phyloP scores from a whole-genome alignment of 2,329 filamentous ascomycete genomes.

The Botryotinia convoluta region DNA sequence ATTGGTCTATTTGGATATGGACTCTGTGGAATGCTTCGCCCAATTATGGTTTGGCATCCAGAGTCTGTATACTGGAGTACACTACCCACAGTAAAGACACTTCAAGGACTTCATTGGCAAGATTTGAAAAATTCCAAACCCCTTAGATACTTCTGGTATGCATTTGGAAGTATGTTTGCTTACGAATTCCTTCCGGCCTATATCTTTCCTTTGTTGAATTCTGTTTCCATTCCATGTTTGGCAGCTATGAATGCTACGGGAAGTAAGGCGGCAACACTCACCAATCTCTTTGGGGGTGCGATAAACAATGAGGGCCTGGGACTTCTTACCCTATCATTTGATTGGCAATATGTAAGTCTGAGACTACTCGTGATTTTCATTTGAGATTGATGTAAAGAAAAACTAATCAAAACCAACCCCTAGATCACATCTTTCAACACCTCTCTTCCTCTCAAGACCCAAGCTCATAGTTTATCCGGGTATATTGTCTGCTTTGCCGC shows the following conservation, averaged over 20 bases:
- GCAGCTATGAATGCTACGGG: conserved; percentile 39
- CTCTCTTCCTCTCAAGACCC: conserved; percentile 51
- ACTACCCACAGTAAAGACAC: conserved; percentile 41
- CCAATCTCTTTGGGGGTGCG: conserved; percentile 49
- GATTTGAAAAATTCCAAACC: conserved; percentile 42
- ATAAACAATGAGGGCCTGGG: conserved; percentile 47
- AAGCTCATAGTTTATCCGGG: conserved; percentile 47
- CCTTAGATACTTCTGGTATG: conserved; percentile 44
- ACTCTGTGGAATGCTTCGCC: conserved; percentile 47
- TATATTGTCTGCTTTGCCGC: conserved; percentile 48
- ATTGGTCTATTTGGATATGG: conserved; percentile 51
- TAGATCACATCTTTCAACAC: conserved; percentile 55
- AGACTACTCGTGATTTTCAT: neutral
- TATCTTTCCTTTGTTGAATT: conserved; percentile 46
- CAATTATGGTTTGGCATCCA: conserved; percentile 47
- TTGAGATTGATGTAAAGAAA: neutral
- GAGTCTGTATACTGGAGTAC: conserved; percentile 48
- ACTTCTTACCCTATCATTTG: conserved; percentile 43
- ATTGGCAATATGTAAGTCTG: conserved; percentile 48
- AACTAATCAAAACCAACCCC: conserved; percentile 8
- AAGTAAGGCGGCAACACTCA: conserved; percentile 42
- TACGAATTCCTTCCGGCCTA: conserved; percentile 51
- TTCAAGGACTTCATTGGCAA: conserved; percentile 43
- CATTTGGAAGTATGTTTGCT: conserved; percentile 44
- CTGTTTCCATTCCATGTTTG: conserved; percentile 47